Base-by-base conservation (phyloP, 345 rosid genomes). In the Corchorus capsularis region DNA sequence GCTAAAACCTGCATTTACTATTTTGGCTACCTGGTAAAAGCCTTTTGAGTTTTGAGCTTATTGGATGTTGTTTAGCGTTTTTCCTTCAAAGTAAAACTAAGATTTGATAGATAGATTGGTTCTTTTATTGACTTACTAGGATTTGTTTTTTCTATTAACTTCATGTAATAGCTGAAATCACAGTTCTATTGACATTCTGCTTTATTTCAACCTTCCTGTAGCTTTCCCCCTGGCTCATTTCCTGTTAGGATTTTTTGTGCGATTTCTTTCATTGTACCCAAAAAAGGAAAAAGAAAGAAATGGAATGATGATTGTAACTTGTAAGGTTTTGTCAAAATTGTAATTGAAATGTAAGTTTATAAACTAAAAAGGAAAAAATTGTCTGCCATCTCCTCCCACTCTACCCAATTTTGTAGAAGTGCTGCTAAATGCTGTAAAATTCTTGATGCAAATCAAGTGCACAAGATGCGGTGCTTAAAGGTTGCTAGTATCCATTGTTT, bases 31-130 rank as follows among this genome's bases (percentile, higher is more conserved):
- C 72, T 32, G 47, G 32, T 50, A 52, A 69, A 22, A 43, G 4
- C 41, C 13, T 54, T 69, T 27, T 69, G 14, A 54, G 73, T 57
- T 55, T 71, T 55, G 53, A 37, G 62, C 50, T 43, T 39, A 54
- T 10, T 20, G 43, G 43, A 43, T 39, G 66, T 14, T 22, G 54
- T 60, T 60, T 52, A 43, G 60, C 19, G n/a, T 47, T 60, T 4
- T 73, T 73, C 60, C 37, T 73, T 5, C 43, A 12, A 17, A 22
- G 6, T 73, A 22, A 32, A 61, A 61, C 57, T 47, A 46, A 15
- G 75, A 46, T 73, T 73, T 8, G 54, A 27, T 60, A 19, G 19
- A 56, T n/a, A 27, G 14, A 59, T 4, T 61, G 20, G n/a, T 71
- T n/a, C 14, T 57, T 43, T 27, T 16, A 46, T 59, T 46, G 55